These are phyloP conservation scores for Kodamaea alishanica DNA, from an alignment of 1,139 yeast species.

Conservation along the genomic window DNA sequence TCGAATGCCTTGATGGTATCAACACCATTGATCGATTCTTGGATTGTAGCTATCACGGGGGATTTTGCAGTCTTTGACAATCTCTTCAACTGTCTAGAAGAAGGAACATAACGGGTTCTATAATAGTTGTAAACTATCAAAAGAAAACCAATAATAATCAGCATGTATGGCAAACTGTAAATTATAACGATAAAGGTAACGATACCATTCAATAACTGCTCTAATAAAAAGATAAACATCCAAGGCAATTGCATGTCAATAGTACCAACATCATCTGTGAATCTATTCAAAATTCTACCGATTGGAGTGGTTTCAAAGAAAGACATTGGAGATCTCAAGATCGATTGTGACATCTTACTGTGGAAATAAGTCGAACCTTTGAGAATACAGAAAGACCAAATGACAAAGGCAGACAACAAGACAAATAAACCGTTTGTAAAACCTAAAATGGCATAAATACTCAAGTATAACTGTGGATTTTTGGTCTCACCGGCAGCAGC, in stretches of 20 bases:
- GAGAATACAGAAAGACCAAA: conserved; percentile 28
- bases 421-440: conserved; percentile 22
- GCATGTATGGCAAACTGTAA: conserved; percentile 25
- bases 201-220: conserved; percentile 12
- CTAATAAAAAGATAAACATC: conserved; percentile 21
- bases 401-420: conserved; percentile 21
- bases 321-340: conserved; percentile 29
- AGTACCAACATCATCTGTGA: conserved; percentile 26
- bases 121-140: conserved; percentile 22
- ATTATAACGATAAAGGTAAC: conserved; percentile 21
- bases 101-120: conserved; percentile 23
- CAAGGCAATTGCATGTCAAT: conserved; percentile 27
- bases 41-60: conserved; percentile 27
- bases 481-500: conserved; percentile 20
- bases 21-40: conserved; percentile 30
- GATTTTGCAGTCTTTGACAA: conserved; percentile 21
- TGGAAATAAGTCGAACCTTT: conserved; percentile 25
- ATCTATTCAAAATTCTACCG: conserved; percentile 29
- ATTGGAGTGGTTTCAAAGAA: conserved; percentile 33
- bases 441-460: conserved; percentile 21
- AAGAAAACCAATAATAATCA: conserved; percentile 17
- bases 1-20: conserved; percentile 28
- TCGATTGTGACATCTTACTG: conserved; percentile 24
- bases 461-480: conserved; percentile 17
- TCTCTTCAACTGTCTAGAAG: conserved; percentile 27